Evolutionary conservation across 1,139 yeast genomes (phyloP).

Genomic region (Saccharomyces hybrid): DNA sequence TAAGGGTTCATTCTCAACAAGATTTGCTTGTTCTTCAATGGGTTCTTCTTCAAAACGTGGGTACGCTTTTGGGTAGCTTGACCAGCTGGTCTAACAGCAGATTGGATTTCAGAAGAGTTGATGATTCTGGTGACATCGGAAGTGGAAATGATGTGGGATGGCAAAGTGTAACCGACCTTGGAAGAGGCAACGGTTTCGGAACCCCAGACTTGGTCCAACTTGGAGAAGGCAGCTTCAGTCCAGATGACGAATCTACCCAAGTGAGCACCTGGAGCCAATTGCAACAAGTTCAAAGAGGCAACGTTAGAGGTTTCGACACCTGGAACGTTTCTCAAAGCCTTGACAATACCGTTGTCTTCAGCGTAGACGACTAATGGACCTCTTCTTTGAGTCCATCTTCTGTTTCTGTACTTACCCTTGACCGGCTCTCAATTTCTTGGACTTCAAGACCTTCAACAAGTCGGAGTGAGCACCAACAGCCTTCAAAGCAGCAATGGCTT

Average conservation of each 20-base stretch:
- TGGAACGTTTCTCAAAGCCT: conserved; percentile 99
- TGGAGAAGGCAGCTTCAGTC: conserved; percentile 97
- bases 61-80: conserved; percentile 89
- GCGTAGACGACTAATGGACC: conserved; percentile 99
- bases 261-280: conserved; percentile 99
- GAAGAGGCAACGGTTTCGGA: conserved; percentile 77
- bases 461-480: conserved; percentile 98
- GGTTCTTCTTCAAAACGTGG: conserved; percentile 98
- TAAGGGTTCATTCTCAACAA: conserved; percentile 98
- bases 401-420: conserved; percentile 99
- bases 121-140: conserved; percentile 94
- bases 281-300: conserved; percentile 88
- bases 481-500: conserved; percentile 96
- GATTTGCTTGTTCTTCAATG: conserved; percentile 99
- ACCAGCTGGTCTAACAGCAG: conserved; percentile 95
- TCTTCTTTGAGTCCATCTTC: conserved; percentile 99
- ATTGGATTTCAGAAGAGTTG: conserved; percentile 98
- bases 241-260: conserved; percentile 99
- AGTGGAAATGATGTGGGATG: conserved; percentile 89
- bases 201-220: conserved; percentile 96
- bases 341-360: conserved; percentile 94
- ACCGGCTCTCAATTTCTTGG: conserved; percentile 99
- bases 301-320: conserved; percentile 98
- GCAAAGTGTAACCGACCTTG: conserved; percentile 88
- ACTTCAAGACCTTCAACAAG: conserved; percentile 94